Evolutionary conservation across 306 rosid genomes (phyloP).

Genomic region (Luffa acutangula): DNA sequence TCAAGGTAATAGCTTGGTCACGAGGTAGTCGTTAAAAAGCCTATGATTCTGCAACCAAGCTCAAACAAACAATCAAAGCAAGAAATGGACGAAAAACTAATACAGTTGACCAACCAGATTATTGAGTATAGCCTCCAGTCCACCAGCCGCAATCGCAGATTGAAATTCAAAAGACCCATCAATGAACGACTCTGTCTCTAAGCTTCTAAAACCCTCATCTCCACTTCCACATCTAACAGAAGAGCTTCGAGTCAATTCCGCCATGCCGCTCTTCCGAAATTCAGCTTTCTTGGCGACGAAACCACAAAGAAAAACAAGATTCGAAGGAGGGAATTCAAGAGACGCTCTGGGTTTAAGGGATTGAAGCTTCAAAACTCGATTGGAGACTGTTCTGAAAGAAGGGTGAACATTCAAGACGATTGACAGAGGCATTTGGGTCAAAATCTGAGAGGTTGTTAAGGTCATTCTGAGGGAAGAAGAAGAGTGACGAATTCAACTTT

Average conservation of each 20-base stretch:
- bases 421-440: background rate
- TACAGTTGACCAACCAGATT: conserved; percentile 39
- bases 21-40: background rate
- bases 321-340: conserved; percentile 22
- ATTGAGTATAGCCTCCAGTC: conserved; percentile 47
- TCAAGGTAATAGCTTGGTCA: background rate
- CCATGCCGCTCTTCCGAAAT: conserved; percentile 21
- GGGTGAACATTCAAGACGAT: conserved; percentile 6
- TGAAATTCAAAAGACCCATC: conserved; percentile 27
- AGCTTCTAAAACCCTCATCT: conserved; percentile 31
- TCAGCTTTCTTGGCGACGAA: conserved; percentile 16
- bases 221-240: conserved; percentile 22
- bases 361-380: conserved; percentile 8
- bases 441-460: background rate
- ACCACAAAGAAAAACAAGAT: conserved; percentile 13
- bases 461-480: background rate
- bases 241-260: conserved; percentile 17
- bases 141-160: conserved; percentile 10
- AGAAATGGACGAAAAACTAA: background rate
- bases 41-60: background rate
- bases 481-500: background rate
- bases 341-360: conserved; percentile 16
- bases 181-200: conserved; percentile 45
- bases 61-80: background rate
- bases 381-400: conserved; percentile 1